Evolutionary conservation across 306 rosid species (phyloP).

Genomic region (Psophocarpus tetragonolobus): DNA sequence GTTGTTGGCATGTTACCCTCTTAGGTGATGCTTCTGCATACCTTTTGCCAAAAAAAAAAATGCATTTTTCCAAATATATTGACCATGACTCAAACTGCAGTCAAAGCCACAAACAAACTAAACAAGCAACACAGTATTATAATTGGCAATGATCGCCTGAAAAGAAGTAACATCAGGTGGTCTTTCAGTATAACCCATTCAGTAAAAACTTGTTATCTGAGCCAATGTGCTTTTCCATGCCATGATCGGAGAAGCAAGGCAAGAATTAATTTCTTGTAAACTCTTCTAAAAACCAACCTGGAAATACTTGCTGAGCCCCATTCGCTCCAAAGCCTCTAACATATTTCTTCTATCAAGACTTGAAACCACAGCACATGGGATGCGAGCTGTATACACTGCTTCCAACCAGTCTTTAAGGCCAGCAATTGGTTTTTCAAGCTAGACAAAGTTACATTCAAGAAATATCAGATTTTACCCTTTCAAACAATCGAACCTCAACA

Average conservation of each 20-base stretch:
- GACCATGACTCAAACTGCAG: conserved; percentile 9
- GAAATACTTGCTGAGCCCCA: conserved; percentile 81
- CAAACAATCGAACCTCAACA: not conserved
- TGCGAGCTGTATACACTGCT: conserved; percentile 81
- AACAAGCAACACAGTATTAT: conserved; percentile 12
- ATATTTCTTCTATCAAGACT: conserved; percentile 85
- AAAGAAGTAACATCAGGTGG: not conserved
- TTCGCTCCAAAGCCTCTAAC: conserved; percentile 68
- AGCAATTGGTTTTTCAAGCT: conserved; percentile 77
- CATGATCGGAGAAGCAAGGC: conserved; percentile 7
- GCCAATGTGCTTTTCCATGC: conserved; percentile 2
- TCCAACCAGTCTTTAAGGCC: conserved; percentile 96
- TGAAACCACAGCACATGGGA: conserved; percentile 96
- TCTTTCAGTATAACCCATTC: not conserved
- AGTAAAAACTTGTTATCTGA: not conserved
- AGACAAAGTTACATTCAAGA: conserved; percentile 19
- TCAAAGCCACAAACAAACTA: not conserved
- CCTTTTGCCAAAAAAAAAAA: no score
- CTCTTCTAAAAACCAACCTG: conserved; percentile 62
- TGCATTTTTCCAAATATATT: conserved; percentile 15
- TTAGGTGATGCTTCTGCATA: no score
- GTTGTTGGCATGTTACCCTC: no score
- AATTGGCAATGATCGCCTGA: not conserved
- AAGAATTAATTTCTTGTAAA: not conserved
- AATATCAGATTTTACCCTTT: conserved; percentile 22